These are phyloP conservation scores for Trebouxia sp. DNA, from an alignment of 139 green algal genomes.

Conservation along the genomic window DNA sequence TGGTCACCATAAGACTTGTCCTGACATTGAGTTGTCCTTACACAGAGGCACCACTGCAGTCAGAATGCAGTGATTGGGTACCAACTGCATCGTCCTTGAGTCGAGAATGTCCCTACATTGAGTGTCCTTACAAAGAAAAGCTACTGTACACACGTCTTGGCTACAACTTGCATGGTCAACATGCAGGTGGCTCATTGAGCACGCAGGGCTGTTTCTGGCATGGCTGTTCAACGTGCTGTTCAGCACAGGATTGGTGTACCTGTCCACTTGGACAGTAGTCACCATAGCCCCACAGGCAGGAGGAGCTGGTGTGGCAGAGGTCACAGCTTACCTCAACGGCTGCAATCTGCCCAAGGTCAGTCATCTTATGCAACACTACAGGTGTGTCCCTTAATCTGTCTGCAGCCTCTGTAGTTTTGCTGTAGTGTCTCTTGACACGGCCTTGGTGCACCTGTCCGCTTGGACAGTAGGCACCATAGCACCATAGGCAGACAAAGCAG, in stretches of 20 bases:
- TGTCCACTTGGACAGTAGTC: conserved; percentile 72
- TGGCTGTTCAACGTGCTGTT: conserved; percentile 84
- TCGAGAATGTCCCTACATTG: too few species aligned
- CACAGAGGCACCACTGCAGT: too few species aligned
- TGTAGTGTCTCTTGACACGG: too few species aligned
- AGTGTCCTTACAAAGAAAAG: too few species aligned
- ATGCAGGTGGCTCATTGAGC: conserved; percentile 53
- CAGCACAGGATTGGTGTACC: conserved; percentile 64
- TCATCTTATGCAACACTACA: not conserved
- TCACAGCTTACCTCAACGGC: conserved; percentile 92
- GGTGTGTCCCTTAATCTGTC: not conserved
- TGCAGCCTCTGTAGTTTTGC: too few species aligned
- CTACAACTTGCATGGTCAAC: conserved; percentile 11
- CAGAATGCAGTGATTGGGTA: too few species aligned
- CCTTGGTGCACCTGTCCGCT: conserved; percentile 63
- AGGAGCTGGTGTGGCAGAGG: conserved; percentile 75
- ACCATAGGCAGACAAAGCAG: conserved; percentile 42
- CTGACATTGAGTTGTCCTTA: too few species aligned
- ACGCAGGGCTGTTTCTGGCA: conserved; percentile 58
- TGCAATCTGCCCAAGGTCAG: conserved; percentile 67
- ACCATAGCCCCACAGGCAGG: conserved; percentile 31
- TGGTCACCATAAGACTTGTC: too few species aligned
- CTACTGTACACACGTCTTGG: not conserved
- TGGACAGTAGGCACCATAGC: conserved; percentile 63
- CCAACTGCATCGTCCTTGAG: too few species aligned